phyloP scores from a whole-genome alignment of 441 rosid species.

The Capsella rubella region DNA sequence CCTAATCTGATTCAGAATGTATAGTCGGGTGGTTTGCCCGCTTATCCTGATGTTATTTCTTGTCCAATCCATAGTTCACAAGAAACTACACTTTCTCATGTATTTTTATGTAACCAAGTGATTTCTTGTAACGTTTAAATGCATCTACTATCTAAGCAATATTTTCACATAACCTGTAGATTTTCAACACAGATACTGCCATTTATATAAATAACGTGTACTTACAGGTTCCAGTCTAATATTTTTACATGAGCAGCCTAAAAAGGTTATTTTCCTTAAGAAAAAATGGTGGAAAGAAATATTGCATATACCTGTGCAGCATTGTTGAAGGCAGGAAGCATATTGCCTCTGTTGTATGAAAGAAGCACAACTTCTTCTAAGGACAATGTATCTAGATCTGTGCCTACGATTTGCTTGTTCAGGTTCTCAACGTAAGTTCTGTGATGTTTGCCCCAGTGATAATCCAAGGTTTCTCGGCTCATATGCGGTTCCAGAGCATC shows the following conservation, averaged over 20 bases:
- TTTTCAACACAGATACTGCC: neutral
- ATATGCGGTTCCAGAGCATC: constrained; percentile 87
- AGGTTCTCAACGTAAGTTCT: constrained; percentile 83
- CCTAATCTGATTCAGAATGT: neutral
- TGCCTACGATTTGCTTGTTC: constrained; percentile 80
- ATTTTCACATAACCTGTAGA: neutral
- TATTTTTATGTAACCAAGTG: neutral
- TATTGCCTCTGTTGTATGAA: constrained; percentile 77
- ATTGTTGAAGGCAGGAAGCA: constrained; percentile 87
- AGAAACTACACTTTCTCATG: constrained; percentile 7
- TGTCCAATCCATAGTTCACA: neutral
- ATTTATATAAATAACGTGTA: neutral
- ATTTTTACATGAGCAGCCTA: neutral
- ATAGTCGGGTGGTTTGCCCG: neutral
- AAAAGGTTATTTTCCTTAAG: neutral
- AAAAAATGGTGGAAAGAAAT: neutral
- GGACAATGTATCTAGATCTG: constrained; percentile 68
- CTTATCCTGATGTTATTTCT: constrained; percentile 3
- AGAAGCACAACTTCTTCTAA: constrained; percentile 63
- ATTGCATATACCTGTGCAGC: constrained; percentile 78
- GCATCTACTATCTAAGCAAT: constrained; percentile 10
- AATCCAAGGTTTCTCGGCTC: constrained; percentile 78
- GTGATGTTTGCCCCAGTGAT: constrained; percentile 97
- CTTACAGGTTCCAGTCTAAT: neutral
- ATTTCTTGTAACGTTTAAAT: neutral